A percentile compares a stretch with the other conserved stretches of the same genome.
phyloP scores from a whole-genome alignment of 805 yeast genomes.

The Torulaspora maleeae region DNA sequence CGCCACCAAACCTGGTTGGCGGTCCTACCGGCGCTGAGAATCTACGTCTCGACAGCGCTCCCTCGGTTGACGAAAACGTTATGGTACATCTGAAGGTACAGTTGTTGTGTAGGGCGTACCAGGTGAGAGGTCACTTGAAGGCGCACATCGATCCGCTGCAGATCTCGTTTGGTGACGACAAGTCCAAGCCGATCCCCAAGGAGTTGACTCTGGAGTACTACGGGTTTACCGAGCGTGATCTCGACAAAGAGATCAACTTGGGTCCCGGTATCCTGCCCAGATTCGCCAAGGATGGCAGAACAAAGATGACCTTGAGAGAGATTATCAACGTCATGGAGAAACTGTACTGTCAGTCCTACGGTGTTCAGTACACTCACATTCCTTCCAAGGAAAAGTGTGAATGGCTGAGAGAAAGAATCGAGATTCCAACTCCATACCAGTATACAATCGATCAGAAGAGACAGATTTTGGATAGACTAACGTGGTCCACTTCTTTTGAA shows the following conservation, averaged over 20 bases:
- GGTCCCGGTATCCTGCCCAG: slow-evolving; percentile 98
- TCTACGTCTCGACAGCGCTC: slow-evolving; percentile 41
- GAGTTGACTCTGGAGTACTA: slow-evolving; percentile 91
- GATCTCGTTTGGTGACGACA: slow-evolving; percentile 73
- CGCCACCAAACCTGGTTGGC: slow-evolving; percentile 90
- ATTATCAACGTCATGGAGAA: slow-evolving; percentile 73
- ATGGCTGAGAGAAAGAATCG: slow-evolving; percentile 96
- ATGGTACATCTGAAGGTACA: slow-evolving; percentile 90
- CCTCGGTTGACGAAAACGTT: slow-evolving; percentile 59
- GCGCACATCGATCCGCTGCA: slow-evolving; percentile 96
- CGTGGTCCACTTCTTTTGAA: slow-evolving; percentile 96
- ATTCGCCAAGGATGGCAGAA: slow-evolving; percentile 61
- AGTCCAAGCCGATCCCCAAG: slow-evolving; percentile 53
- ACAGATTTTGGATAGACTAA: slow-evolving; percentile 91
- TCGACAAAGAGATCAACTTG: slow-evolving; percentile 75
- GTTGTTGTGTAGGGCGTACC: slow-evolving; percentile 95
- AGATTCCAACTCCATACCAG: slow-evolving; percentile 82
- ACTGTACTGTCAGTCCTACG: slow-evolving; percentile 82
- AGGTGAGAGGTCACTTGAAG: slow-evolving; percentile 95
- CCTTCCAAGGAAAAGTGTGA: slow-evolving; percentile 94
- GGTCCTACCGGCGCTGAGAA: slow-evolving; percentile 69
- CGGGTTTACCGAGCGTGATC: slow-evolving; percentile 82
- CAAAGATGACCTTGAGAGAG: slow-evolving; percentile 68
- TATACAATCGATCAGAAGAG: slow-evolving; percentile 86
- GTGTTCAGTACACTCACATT: slow-evolving; percentile 94